These are phyloP conservation scores for Hypericum androsaemum DNA, from an alignment of 345 rosid species.

Conservation along the genomic window DNA sequence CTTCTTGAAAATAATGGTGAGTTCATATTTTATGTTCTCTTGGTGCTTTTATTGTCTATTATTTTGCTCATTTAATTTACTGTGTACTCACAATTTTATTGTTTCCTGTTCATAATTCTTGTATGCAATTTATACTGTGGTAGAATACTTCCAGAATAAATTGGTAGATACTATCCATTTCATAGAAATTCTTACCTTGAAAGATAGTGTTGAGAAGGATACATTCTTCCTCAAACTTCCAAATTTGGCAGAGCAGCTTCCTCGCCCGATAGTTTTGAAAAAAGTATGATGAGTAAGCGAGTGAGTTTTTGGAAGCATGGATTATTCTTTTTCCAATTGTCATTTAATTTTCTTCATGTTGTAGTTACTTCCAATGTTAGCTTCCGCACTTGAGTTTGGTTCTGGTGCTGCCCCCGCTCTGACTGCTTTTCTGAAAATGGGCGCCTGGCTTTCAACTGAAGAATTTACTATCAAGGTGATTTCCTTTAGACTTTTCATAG, in stretches of 20 bases:
- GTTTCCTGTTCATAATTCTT: not conserved
- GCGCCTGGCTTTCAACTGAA: not conserved
- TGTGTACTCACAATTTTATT: not conserved
- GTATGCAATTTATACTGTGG: conserved; percentile 8
- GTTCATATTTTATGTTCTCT: conserved; percentile 13
- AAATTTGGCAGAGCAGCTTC: conserved; percentile 93
- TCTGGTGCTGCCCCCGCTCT: not conserved
- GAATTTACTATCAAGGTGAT: not conserved
- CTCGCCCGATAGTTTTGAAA: conserved; percentile 89
- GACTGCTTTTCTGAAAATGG: not conserved
- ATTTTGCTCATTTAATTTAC: not conserved
- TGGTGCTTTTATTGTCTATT: not conserved
- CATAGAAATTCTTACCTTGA: conserved; percentile 91
- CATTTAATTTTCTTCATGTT: not conserved
- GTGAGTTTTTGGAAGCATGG: no score
- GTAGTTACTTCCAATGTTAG: not conserved
- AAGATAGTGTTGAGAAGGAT: conserved; percentile 93
- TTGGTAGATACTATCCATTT: conserved; percentile 99
- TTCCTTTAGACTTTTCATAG: not conserved
- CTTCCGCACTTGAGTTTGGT: not conserved
- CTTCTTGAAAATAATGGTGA: conserved; percentile 90
- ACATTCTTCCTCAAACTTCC: conserved; percentile 96
- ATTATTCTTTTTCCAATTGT: no score
- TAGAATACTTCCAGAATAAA: conserved; percentile 98
- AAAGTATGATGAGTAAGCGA: conserved; percentile 42